Conservation (phyloP, 352 stramenopile species). For the Pythium dissotocum region DNA sequence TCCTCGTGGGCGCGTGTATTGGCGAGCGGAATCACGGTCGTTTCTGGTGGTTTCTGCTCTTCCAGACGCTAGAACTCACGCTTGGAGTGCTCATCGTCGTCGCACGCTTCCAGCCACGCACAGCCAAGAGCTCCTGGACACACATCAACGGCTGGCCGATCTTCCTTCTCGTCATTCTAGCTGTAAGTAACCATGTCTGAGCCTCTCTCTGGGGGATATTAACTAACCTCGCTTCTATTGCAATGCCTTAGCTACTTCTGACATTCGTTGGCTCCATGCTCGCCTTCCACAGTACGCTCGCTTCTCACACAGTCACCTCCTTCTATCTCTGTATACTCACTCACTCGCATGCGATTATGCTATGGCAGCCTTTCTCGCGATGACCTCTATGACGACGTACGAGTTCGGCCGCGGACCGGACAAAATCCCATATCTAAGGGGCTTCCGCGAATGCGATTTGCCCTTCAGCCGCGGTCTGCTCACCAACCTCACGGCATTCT, state of each 20-base stretch:
- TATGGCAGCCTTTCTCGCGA: constrained; percentile 41
- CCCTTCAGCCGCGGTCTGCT: constrained; percentile 55
- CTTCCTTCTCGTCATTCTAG: constrained; percentile 28
- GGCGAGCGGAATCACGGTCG: constrained; percentile 89
- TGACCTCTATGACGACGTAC: constrained; percentile 72
- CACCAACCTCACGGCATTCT: constrained; percentile 48
- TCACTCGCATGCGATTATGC: neutral
- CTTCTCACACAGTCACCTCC: neutral
- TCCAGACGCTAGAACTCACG: constrained; percentile 37
- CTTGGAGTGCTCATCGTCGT: constrained; percentile 32
- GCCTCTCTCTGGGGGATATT: too few relatives aligned
- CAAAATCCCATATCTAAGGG: constrained; percentile 62
- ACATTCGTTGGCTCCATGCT: constrained; percentile 23
- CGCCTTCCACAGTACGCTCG: constrained; percentile 39
- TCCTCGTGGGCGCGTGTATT: constrained; percentile 86
- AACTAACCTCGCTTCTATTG: neutral
- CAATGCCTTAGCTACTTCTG: constrained; percentile 21
- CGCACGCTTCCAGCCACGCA: constrained; percentile 13
- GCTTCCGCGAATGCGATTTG: constrained; percentile 66
- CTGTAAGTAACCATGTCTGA: constrained; percentile 23
- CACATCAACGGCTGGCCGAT: constrained; percentile 27
- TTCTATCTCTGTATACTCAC: neutral
- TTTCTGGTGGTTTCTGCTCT: constrained; percentile 76
- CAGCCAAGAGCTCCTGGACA: constrained; percentile 29
- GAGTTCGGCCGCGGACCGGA: constrained; percentile 57